Evolutionary conservation across 2,329 filamentous ascomycete species (phyloP).

Genomic region (Teratosphaeria pseudoeucalypti): DNA sequence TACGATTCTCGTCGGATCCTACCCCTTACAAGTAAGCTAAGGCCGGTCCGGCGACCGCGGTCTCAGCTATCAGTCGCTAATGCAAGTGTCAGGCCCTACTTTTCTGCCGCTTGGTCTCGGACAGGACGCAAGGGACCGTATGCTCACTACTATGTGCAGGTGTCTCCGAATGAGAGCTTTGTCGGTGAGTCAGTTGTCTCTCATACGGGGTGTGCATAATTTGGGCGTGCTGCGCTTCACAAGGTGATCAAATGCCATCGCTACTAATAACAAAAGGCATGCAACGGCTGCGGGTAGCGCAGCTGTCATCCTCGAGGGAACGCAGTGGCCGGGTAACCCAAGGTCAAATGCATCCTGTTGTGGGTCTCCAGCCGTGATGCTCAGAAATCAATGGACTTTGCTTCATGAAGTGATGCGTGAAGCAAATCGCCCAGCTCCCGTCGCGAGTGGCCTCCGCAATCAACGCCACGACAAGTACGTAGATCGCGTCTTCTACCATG

Average conservation of each 20-base stretch:
- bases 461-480: neutral
- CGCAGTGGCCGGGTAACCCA: neutral
- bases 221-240: neutral
- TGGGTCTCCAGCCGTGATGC: neutral
- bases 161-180: slow-evolving; percentile 59
- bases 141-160: slow-evolving; percentile 79
- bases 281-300: neutral
- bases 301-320: neutral
- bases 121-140: slow-evolving; percentile 81
- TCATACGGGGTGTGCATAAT: neutral
- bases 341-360: neutral
- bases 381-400: neutral
- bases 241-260: neutral
- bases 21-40: slow-evolving; percentile 64
- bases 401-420: neutral
- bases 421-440: neutral
- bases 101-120: slow-evolving; percentile 44
- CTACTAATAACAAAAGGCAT: neutral
- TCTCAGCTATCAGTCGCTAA: slow-evolving; percentile 1
- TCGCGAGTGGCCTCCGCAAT: neutral
- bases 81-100: slow-evolving; percentile 1
- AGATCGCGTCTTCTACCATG: neutral
- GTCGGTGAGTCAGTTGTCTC: slow-evolving; percentile 46
- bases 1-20: slow-evolving; percentile 37
- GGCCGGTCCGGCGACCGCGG: neutral